Percentiles rank a stretch among this genome's conserved stretches.
Conservation (phyloP, 257 asterid species). For the Prunella vulgaris region DNA sequence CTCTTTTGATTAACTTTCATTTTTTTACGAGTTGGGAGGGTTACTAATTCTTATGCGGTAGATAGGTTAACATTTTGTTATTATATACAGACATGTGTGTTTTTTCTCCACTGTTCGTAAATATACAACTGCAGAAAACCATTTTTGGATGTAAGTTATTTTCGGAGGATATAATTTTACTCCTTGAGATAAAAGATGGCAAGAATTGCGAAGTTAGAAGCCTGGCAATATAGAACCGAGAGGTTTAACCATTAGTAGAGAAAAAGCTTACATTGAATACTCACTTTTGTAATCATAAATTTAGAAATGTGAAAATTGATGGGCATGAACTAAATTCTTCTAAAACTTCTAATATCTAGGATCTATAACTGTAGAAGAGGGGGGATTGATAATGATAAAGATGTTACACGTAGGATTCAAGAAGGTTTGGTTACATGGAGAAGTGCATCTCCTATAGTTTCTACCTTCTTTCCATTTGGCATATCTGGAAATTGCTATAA, state of each 20-base stretch:
- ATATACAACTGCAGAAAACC: not conserved
- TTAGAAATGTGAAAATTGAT: not conserved
- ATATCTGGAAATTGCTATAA: too few species aligned
- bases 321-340: not conserved
- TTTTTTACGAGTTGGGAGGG: not conserved
- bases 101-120: not conserved
- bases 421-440: too few species aligned
- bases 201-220: not conserved
- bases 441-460: too few species aligned
- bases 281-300: not conserved
- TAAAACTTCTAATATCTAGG: not conserved
- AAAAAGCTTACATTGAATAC: not conserved
- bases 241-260: not conserved
- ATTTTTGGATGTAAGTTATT: not conserved
- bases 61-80: not conserved
- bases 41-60: not conserved
- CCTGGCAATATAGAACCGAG: not conserved
- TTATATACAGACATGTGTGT: not conserved
- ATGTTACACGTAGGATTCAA: too few species aligned
- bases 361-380: too few species aligned
- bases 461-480: too few species aligned
- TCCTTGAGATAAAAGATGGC: too few species aligned
- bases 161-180: too few species aligned
- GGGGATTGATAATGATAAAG: too few species aligned
- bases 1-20: not conserved